Base-by-base conservation (phyloP, 73 alveolate genomes). In the Paramecium tetraurelia region DNA sequence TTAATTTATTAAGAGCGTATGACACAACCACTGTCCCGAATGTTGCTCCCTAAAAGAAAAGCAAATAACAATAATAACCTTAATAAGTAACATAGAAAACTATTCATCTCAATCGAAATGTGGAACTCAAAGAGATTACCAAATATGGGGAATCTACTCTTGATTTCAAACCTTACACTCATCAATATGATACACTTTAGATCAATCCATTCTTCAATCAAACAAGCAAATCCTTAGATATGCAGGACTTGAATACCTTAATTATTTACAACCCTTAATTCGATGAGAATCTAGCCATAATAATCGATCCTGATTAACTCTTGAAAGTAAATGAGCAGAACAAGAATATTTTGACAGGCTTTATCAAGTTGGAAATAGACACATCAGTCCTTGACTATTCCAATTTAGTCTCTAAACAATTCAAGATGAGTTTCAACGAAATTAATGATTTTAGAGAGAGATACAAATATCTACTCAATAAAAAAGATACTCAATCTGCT, bases 231-330 rank as follows among this genome's bases (percentile, higher is more conserved):
- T 40, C 57, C 14, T 20, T 72, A 11, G 86, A 72, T 72, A 36
- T 36, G 59, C 35, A 72, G 18, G 59, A 72, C n/a, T 36, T 72
- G 3, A 40, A 31, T 35, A 36, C 86, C 12, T 20, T 72, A 12
- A 72, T 72, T 36, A 36, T 40, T 36, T 72, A 72, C 14, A 72
- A 72, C n/a, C 86, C 86, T 36, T 14, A 72, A 72, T 72, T 72
- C n/a, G 59, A 33, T 33, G 33, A 72, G 10, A 40, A 72, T 72
- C 18, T 72, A 16, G 86, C 53, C 4, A 72, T 72, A 3, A 72
- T 72, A 0, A 36, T 72, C 0, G 86, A 72, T 72, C 86, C 86
- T 35, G 86, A 72, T 72, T 33, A 72, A 72, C 18, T 72, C 4
- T 40, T 33, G 40, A 21, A 72, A 72, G 18, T 38, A 33, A 63